Percentiles rank a stretch among this genome's conserved stretches.
phyloP scores from a whole-genome alignment of 2,329 filamentous ascomycete genomes.

The Colletotrichum viniferum region DNA sequence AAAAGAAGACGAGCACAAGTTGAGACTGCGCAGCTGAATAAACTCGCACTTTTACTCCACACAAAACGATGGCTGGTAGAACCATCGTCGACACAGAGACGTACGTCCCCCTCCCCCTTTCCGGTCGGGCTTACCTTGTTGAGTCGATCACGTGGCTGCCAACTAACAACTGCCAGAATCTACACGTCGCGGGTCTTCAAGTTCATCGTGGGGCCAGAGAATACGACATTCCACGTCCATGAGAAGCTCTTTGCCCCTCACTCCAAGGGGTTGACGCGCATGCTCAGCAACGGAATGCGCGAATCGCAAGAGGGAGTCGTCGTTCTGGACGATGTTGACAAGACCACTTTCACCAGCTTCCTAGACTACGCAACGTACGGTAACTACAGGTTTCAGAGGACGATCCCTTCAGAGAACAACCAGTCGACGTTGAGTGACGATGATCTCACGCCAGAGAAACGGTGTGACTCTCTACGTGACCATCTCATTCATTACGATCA shows the following conservation, averaged over 20 bases:
- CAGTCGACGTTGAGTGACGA: background rate
- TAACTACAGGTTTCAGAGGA: background rate
- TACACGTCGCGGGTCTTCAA: background rate
- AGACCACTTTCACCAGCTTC: background rate
- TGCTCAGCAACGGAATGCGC: background rate
- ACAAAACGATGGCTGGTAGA: background rate
- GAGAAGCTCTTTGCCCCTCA: background rate
- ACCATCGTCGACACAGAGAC: background rate
- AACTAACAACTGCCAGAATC: background rate
- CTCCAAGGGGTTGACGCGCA: background rate
- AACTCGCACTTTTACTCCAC: background rate
- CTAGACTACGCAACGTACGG: background rate
- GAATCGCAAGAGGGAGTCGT: background rate
- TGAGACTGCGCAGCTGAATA: accelerated
- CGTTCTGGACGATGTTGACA: background rate
- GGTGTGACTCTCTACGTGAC: background rate
- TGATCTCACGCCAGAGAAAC: background rate
- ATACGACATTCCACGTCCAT: background rate
- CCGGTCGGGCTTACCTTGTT: background rate
- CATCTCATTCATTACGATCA: background rate
- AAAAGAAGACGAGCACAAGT: background rate
- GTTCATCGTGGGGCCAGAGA: background rate
- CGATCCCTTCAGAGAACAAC: background rate
- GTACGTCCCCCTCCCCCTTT: background rate
- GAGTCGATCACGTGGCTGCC: background rate